Evolutionary conservation across 441 rosid species (phyloP).

Genomic region (Populus hybrid): DNA sequence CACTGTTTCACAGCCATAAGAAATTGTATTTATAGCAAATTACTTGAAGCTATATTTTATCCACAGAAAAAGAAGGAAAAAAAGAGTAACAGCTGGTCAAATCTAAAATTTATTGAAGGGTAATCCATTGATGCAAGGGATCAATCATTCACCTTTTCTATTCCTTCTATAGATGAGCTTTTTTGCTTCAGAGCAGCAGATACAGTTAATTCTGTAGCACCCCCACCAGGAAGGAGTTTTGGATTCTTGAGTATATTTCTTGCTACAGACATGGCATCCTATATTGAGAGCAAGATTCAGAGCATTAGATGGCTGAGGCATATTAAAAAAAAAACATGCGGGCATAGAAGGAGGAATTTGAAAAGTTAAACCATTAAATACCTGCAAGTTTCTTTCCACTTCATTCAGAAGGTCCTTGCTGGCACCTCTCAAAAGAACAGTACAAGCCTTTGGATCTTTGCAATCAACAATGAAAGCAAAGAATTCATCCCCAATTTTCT

Average conservation of each 20-base stretch:
- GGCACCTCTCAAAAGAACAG: conserved; percentile 84
- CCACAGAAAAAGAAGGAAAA: neutral
- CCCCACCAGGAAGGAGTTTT: conserved; percentile 90
- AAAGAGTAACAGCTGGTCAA: neutral
- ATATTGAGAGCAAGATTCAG: conserved; percentile 22
- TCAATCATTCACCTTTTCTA: conserved; percentile 62
- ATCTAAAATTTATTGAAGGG: neutral
- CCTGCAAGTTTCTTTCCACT: conserved; percentile 97
- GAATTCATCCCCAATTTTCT: conserved; percentile 86
- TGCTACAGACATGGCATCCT: conserved; percentile 96
- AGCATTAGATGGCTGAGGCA: neutral
- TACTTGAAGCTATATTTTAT: neutral
- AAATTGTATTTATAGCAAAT: too few species aligned
- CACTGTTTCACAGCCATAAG: conserved; percentile 44
- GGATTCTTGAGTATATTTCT: conserved; percentile 96
- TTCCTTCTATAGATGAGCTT: conserved; percentile 85
- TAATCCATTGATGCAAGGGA: neutral
- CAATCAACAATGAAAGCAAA: conserved; percentile 85
- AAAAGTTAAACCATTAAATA: conserved; percentile 18
- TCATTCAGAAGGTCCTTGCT: conserved; percentile 94
- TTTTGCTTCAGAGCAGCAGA: conserved; percentile 87
- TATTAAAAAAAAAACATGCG: neutral
- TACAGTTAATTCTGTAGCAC: conserved; percentile 83
- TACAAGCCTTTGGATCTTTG: conserved; percentile 91
- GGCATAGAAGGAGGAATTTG: neutral